These are phyloP conservation scores for Aspergillus saccharolyticus DNA, from an alignment of 495 filamentous ascomycete genomes.

Conservation along the genomic window DNA sequence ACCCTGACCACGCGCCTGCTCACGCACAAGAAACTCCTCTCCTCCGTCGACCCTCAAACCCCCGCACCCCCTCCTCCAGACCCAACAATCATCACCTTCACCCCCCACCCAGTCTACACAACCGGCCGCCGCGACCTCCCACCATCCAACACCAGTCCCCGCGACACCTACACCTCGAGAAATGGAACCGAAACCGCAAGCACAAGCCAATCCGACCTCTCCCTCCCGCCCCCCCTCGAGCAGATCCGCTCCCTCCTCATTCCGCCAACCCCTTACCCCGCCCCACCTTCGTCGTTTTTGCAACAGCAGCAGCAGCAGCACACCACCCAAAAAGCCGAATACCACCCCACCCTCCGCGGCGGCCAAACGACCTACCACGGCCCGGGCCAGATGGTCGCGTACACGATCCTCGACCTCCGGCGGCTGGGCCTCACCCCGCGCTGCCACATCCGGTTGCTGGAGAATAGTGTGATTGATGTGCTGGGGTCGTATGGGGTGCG, in stretches of 20 bases:
- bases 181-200: background rate
- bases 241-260: slow-evolving; percentile 29
- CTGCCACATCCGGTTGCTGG: slow-evolving; percentile 69
- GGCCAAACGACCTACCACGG: slow-evolving; percentile 95
- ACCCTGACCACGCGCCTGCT: slow-evolving; percentile 43
- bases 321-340: slow-evolving; percentile 42
- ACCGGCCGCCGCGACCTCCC: slow-evolving; percentile 77
- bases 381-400: slow-evolving; percentile 85
- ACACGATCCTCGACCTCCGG: slow-evolving; percentile 77
- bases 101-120: slow-evolving; percentile 82
- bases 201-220: slow-evolving; percentile 26
- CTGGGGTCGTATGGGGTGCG: slow-evolving; percentile 52
- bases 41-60: slow-evolving; percentile 18
- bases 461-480: slow-evolving; percentile 64
- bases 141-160: slow-evolving; percentile 42
- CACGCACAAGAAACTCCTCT: slow-evolving; percentile 37
- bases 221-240: slow-evolving; percentile 36
- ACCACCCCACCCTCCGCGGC: slow-evolving; percentile 70
- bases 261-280: slow-evolving; percentile 34
- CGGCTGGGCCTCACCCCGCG: slow-evolving; percentile 49
- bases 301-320: too few species aligned
- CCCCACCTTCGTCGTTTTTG: too few species aligned
- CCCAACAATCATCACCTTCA: slow-evolving; percentile 76
- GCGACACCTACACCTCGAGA: background rate
- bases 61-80: slow-evolving; percentile 46